Evolutionary conservation across 148 eudicot genomes (phyloP).

Genomic region (Polygonum aviculare): DNA sequence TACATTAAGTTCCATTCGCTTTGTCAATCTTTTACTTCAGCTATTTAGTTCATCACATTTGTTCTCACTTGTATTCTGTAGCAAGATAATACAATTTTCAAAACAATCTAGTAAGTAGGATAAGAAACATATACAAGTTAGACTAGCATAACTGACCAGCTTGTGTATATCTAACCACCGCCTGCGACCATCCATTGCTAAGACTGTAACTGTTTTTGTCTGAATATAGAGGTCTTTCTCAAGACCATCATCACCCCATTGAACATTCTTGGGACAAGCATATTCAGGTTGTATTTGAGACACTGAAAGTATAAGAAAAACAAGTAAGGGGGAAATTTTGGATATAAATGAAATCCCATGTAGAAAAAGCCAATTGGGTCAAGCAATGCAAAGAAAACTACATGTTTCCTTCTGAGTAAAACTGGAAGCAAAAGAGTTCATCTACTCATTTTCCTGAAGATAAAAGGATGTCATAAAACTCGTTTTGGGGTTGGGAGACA

Average conservation of each 20-base stretch:
- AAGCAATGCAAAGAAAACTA: background rate
- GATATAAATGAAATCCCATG: background rate
- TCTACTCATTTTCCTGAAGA: background rate
- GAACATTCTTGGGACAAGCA: slow-evolving; percentile 62
- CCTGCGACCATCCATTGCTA: slow-evolving; percentile 96
- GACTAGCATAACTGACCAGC: slow-evolving; percentile 55
- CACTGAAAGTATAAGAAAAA: slow-evolving; percentile 26
- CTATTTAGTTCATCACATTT: background rate
- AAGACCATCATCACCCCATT: slow-evolving; percentile 69
- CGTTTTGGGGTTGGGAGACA: background rate
- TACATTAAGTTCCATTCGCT: background rate
- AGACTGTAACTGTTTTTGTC: slow-evolving; percentile 62
- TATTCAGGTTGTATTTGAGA: slow-evolving; percentile 22
- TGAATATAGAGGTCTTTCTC: slow-evolving; percentile 88
- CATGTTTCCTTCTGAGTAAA: background rate
- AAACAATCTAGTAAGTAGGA: background rate
- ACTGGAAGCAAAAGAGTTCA: background rate
- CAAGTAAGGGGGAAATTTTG: background rate
- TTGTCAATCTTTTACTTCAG: background rate
- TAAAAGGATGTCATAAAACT: background rate
- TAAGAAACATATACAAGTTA: background rate
- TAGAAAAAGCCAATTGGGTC: background rate
- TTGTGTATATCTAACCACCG: slow-evolving; percentile 94
- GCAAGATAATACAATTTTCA: background rate
- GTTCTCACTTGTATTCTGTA: background rate